Conservation (phyloP, 2,329 filamentous ascomycete genomes). For the Fusarium nurragi region DNA sequence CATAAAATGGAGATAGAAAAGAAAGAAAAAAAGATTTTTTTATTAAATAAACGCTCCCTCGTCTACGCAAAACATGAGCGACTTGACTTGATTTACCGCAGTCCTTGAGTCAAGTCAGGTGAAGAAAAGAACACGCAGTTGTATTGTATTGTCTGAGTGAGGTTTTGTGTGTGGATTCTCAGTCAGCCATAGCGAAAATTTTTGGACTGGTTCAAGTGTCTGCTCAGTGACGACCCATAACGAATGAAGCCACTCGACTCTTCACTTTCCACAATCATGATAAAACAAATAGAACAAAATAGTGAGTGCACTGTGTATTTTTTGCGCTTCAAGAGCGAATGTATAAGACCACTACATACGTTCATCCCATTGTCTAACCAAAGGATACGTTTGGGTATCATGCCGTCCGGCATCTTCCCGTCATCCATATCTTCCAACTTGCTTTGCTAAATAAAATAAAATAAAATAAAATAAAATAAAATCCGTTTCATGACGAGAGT, state of each 20-base stretch:
- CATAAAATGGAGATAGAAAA: not conserved
- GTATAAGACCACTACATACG: conserved; percentile 18
- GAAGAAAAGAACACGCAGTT: not conserved
- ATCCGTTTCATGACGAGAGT: conserved; percentile 21
- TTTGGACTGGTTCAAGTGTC: conserved; percentile 29
- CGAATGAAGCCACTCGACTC: not conserved
- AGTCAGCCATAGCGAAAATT: conserved; percentile 37
- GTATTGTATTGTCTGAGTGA: conserved; percentile 6
- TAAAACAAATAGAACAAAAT: not conserved
- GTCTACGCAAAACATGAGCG: not conserved
- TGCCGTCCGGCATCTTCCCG: conserved; percentile 38
- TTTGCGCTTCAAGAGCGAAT: conserved; percentile 17
- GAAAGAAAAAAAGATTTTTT: not conserved
- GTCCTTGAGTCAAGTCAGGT: not conserved
- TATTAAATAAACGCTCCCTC: not conserved
- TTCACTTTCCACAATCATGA: not conserved
- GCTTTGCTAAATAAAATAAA: conserved; percentile 2
- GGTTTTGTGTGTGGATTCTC: conserved; percentile 39
- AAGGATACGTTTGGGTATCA: conserved; percentile 36
- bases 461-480: conserved; percentile 21
- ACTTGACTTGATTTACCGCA: not conserved
- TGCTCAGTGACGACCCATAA: conserved; percentile 19
- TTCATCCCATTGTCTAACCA: conserved; percentile 11
- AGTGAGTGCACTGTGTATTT: conserved; percentile 9
- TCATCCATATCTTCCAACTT: conserved; percentile 15